Base-by-base conservation (phyloP, 768 basidiomycete genomes). In the Suillus tomentosus region DNA sequence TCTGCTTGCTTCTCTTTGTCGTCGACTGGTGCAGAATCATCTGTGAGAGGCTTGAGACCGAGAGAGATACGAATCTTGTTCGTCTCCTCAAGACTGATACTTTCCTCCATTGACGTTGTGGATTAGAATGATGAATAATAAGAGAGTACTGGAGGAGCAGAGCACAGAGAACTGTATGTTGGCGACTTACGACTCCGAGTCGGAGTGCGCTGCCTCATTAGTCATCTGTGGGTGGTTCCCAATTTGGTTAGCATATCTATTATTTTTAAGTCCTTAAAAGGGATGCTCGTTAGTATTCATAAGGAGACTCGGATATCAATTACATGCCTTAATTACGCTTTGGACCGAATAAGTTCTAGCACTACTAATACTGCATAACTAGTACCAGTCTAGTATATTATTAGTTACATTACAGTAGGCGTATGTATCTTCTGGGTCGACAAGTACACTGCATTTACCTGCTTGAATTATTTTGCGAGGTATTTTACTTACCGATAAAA, bases 61-160 rank as follows among this genome's bases (percentile, higher is more conserved):
- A 97, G 84, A 5, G 90, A 91, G 64, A 96, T 87, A 79, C 97
- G 94, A 76, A 97, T 92, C 79, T 92, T 95, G 84, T 96, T 96
- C 43, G 95, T 96, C 82, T 96, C 94, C 72, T 95, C 94, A 73
- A 96, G 85, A 72, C 91, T 92, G 74, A 96, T 91, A 68, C 91
- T 89, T 77, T 92, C 87, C 80, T 94, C 90, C 90, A 92, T 88
- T 19, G 88, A 84, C 82, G 84, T 86, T 64, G 66, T 78, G 72
- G 63, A 15, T 57, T 24, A 24, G 39, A 40, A 40, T 57, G 39
- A 40, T 22, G 37, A 57, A 22, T 14, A 22, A n/a, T 24, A 50
- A 24, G 8, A 15, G 24, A 36, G 31, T 11, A 54, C 54, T 36
- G 34, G 19, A 19, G 10, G 34, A 19, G 22, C 6, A 50, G 48